Evolutionary conservation across 331 rosid genomes (phyloP).

Genomic region (Cydonia oblonga): DNA sequence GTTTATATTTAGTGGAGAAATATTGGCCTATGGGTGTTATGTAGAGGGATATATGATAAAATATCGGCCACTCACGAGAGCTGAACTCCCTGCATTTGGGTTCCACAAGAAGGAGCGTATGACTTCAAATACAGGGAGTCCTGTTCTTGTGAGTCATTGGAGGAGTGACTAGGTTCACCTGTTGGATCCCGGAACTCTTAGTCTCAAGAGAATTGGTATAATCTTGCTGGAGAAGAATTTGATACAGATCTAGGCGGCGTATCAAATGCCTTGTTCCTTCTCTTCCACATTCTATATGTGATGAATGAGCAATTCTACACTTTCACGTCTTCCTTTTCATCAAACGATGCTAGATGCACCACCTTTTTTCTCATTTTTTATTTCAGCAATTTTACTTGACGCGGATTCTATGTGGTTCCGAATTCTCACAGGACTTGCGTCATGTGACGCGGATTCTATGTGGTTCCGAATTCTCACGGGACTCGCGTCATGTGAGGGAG

Average conservation of each 20-base stretch:
- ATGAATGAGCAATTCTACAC: too few relatives aligned
- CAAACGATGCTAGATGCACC: background rate
- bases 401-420: background rate
- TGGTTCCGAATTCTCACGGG: background rate
- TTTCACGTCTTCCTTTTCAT: background rate
- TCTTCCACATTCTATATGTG: too few relatives aligned
- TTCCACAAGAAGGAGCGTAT: background rate
- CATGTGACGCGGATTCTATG: background rate
- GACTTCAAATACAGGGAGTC: background rate
- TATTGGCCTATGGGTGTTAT: background rate
- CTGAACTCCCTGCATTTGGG: background rate
- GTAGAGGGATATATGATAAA: background rate
- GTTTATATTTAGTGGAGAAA: background rate
- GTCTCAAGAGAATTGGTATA: background rate
- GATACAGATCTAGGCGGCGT: too few relatives aligned
- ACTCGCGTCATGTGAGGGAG: background rate
- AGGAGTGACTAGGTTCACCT: background rate
- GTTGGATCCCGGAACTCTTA: background rate
- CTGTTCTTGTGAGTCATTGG: background rate
- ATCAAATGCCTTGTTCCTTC: too few relatives aligned
- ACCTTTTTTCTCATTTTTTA: background rate
- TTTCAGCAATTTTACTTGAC: background rate
- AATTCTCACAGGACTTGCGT: too few relatives aligned
- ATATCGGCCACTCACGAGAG: background rate
- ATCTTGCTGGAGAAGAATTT: too few relatives aligned